Conservation (phyloP, 2,329 filamentous ascomycete genomes). For the Clarireedia sp. region DNA sequence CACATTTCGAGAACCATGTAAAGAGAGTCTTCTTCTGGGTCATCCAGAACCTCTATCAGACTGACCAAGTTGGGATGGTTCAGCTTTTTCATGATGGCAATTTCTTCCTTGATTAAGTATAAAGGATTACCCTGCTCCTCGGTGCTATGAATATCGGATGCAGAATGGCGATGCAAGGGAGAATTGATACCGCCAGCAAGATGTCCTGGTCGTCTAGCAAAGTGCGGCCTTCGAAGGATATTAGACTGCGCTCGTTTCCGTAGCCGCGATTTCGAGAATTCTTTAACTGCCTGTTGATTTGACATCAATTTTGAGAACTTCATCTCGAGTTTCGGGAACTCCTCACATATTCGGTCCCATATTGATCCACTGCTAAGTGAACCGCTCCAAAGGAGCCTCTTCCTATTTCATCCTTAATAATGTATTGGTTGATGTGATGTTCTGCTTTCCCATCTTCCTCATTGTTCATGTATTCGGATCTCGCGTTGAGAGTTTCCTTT, state of each 20-base stretch:
- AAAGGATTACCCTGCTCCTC: constrained; percentile 64
- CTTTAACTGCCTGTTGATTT: constrained; percentile 72
- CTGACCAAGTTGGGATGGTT: constrained; percentile 91
- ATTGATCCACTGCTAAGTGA: constrained; percentile 83
- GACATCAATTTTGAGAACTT: constrained; percentile 3
- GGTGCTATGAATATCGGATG: constrained; percentile 42
- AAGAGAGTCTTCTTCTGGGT: constrained; percentile 88
- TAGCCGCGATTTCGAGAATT: constrained; percentile 89
- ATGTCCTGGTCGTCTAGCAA: constrained; percentile 41
- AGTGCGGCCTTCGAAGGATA: constrained; percentile 61
- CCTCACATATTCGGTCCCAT: constrained; percentile 84
- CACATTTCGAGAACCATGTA: constrained; percentile 99
- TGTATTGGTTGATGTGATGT: constrained; percentile 90
- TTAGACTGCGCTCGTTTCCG: constrained; percentile 87
- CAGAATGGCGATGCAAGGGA: constrained; percentile 44
- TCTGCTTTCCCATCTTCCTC: constrained; percentile 73
- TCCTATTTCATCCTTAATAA: constrained; percentile 93
- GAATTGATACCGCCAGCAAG: constrained; percentile 36
- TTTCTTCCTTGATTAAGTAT: constrained; percentile 87
- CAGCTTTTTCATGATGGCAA: constrained; percentile 98
- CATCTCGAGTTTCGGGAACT: not conserved
- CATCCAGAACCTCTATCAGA: constrained; percentile 88
- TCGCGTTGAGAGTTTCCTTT: constrained; percentile 81
- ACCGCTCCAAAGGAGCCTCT: constrained; percentile 92
- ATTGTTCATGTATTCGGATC: constrained; percentile 78